Conservation (phyloP, 495 filamentous ascomycete genomes). For the Daldinia concentrica region DNA sequence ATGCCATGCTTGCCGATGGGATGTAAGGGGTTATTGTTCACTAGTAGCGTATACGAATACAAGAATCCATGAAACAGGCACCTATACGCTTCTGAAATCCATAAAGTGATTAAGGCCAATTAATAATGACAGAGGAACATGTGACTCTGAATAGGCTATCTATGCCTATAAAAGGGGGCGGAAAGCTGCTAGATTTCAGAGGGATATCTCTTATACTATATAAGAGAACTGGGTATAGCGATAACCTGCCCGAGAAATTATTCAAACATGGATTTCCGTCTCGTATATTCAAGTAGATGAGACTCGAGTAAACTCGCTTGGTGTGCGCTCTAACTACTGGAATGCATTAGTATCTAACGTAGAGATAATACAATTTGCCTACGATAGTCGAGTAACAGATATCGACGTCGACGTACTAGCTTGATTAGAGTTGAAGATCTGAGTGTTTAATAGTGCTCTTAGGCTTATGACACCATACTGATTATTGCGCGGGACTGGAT, state of each 20-base stretch:
- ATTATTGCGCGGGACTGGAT: constrained; percentile 11
- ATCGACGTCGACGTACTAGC: too few species aligned
- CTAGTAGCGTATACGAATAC: neutral
- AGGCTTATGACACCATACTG: neutral
- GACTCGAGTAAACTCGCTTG: neutral
- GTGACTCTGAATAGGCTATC: neutral
- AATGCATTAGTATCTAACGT: too few species aligned
- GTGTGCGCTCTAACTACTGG: too few species aligned
- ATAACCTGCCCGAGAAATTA: neutral
- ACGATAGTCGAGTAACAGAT: too few species aligned
- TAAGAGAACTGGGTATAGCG: neutral
- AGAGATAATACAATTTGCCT: too few species aligned
- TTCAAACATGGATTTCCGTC: neutral
- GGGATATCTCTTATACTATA: neutral
- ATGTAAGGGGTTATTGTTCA: constrained; percentile 8
- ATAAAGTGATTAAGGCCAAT: neutral
- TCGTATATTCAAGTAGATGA: neutral
- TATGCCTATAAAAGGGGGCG: neutral
- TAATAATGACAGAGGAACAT: too few species aligned
- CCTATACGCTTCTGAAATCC: neutral
- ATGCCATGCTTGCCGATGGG: constrained; percentile 50
- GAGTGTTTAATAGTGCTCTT: neutral
- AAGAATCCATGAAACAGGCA: neutral
- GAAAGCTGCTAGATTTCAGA: neutral
- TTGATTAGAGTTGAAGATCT: neutral